Evolutionary conservation across 345 rosid genomes (phyloP), one percentile per base, ranked within the genome.

Genomic region (Acer campestre): DNA sequence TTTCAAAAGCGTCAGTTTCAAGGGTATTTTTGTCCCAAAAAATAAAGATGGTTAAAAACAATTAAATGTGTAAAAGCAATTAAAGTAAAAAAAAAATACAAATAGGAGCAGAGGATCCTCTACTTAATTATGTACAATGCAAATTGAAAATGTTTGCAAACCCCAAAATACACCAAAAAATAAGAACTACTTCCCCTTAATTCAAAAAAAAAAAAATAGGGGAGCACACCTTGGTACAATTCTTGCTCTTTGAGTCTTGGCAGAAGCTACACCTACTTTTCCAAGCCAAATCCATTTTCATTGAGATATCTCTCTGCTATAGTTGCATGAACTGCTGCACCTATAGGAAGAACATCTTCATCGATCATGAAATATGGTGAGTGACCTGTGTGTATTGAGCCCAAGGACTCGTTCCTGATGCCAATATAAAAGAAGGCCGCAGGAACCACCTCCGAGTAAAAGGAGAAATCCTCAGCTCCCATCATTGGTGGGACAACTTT

Each of bases 381-480:
- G 67, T 94, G 98, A 6, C 85, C 97, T 0, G 88, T 90, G 70
- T 91, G 94, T 49, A 79, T 81, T 10, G 95, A 90, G 48, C 97
- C 97, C 18, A 93, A 74, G 1, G 90, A 80, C 78, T 94, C 97
- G 62, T 93, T 94, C 82, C 93, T 82, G 12, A 93, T 84, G n/a
- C 98, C 97, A 18, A 94, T 85, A 81, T 90, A 93, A 81, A 84
- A 94, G 80, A 94, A 93, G 10, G 97, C 92, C 2, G 94, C 90
- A 0, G 97, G 97, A 46, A 90, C 87, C 18, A 83, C 80, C 77
- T 90, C 83, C 1, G 97, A 78, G 85, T 90, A 94, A 76, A 94
- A 94, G 18, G 97, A 87, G 77, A 93, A 94, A 81, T 94, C 98
- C 84, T 94, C 98, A 0, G 98, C 97, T 18, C 97, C 98, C 98